A percentile compares a stretch with the other conserved stretches of the same genome.
These are phyloP conservation scores for Fagopyrum tataricum DNA, from an alignment of 148 eudicot genomes.

Conservation along the genomic window DNA sequence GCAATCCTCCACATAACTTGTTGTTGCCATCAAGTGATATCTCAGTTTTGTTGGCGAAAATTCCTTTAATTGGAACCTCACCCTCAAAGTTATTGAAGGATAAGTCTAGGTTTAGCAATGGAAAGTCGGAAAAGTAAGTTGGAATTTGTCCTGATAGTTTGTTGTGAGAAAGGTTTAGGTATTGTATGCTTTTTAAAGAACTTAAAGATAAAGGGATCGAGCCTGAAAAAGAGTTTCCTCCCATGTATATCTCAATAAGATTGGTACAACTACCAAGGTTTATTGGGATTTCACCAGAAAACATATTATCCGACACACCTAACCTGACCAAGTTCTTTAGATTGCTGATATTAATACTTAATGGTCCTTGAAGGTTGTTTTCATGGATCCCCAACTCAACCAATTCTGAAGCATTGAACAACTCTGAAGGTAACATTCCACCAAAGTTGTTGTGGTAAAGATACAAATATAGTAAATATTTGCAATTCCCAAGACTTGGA, in stretches of 20 bases:
- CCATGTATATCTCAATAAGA: constrained; percentile 20
- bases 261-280: constrained; percentile 22
- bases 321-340: constrained; percentile 23
- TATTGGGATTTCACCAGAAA: constrained; percentile 27
- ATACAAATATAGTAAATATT: constrained; percentile 16
- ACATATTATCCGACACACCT: constrained; percentile 19
- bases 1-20: constrained; percentile 33
- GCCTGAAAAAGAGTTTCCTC: constrained; percentile 29
- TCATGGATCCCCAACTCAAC: constrained; percentile 12
- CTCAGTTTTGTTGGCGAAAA: constrained; percentile 25
- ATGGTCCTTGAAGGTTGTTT: constrained; percentile 28
- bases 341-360: constrained; percentile 26
- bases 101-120: constrained; percentile 16
- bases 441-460: constrained; percentile 22
- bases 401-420: constrained; percentile 19
- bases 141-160: constrained; percentile 38
- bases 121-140: constrained; percentile 11
- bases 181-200: constrained; percentile 16
- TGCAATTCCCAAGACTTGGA: constrained; percentile 27
- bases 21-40: constrained; percentile 26
- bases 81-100: constrained; percentile 36
- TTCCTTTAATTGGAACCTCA: constrained; percentile 27
- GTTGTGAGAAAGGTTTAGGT: constrained; percentile 31
- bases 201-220: constrained; percentile 22
- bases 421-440: constrained; percentile 29